A percentile compares a stretch with the other conserved stretches of the same genome.
Conservation (phyloP, 208 protist genomes). For the Leishmania arabica region DNA sequence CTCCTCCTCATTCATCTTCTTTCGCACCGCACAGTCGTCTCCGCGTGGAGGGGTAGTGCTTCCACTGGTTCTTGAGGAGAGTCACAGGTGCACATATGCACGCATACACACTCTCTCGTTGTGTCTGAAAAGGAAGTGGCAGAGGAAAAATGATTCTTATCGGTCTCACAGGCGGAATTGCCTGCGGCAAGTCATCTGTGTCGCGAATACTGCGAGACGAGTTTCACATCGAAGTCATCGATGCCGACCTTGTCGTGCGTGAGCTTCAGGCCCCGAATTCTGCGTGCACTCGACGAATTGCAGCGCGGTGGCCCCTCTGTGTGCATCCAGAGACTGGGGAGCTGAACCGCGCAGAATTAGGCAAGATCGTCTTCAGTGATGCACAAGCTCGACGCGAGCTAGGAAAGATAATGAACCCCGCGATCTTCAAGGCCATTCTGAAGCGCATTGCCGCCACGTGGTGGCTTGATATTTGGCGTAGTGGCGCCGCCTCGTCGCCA, state of each 20-base stretch:
- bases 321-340: conserved; percentile 61
- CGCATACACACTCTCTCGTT: neutral
- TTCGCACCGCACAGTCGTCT: neutral
- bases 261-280: conserved; percentile 72
- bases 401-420: conserved; percentile 74
- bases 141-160: conserved; percentile 74
- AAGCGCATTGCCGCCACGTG: conserved; percentile 51
- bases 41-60: neutral
- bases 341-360: conserved; percentile 69
- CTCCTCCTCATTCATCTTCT: neutral
- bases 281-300: conserved; percentile 67
- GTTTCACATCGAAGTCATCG: conserved; percentile 74
- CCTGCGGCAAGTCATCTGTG: conserved; percentile 91
- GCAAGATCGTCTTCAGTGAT: conserved; percentile 79
- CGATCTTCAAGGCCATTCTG: conserved; percentile 77
- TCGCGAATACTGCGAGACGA: conserved; percentile 49
- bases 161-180: conserved; percentile 92
- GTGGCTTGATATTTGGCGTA: conserved; percentile 48
- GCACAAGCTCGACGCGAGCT: conserved; percentile 54
- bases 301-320: conserved; percentile 65
- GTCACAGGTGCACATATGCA: neutral
- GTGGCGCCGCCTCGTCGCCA: conserved; percentile 8
- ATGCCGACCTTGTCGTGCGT: conserved; percentile 78
- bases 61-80: too few species aligned
- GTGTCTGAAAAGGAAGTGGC: neutral